These are phyloP conservation scores for Gracilaria gracilis DNA, from an alignment of 23 red algal species.

Conservation along the genomic window DNA sequence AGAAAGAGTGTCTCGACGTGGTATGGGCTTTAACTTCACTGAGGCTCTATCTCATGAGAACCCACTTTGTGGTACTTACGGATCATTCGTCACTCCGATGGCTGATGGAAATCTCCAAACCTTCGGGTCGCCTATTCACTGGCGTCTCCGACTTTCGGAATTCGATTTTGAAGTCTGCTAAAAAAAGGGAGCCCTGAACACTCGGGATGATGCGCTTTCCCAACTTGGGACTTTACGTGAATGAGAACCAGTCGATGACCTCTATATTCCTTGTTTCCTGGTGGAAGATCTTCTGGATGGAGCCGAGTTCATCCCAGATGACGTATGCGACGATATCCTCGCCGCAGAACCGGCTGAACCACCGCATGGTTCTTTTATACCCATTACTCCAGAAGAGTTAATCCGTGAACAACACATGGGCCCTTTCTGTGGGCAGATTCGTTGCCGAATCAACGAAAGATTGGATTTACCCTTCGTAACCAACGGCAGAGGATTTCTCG, in stretches of 20 bases:
- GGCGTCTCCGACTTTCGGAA: no score
- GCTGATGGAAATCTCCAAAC: neutral
- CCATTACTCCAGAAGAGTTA: neutral
- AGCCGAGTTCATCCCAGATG: neutral
- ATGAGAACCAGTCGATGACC: neutral
- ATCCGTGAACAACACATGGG: constrained; percentile 2
- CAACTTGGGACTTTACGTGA: neutral
- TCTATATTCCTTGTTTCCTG: neutral
- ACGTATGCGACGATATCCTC: neutral
- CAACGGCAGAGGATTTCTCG: constrained; percentile 2
- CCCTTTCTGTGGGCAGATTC: constrained; percentile 3
- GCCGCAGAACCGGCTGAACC: neutral
- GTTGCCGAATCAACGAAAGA: neutral
- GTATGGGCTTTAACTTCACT: constrained; percentile 37
- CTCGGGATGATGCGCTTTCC: neutral
- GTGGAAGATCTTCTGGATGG: neutral
- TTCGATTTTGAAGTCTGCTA: no score
- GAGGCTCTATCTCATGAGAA: neutral
- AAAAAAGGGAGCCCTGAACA: no score
- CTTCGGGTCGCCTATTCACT: no score
- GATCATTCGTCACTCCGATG: constrained; percentile 29
- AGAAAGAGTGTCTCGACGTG: constrained; percentile 25
- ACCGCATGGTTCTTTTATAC: neutral
- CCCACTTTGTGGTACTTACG: neutral
- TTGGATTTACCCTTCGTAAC: neutral